These are phyloP conservation scores for Russula sp. DNA, from an alignment of 768 basidiomycete genomes.

Conservation along the genomic window DNA sequence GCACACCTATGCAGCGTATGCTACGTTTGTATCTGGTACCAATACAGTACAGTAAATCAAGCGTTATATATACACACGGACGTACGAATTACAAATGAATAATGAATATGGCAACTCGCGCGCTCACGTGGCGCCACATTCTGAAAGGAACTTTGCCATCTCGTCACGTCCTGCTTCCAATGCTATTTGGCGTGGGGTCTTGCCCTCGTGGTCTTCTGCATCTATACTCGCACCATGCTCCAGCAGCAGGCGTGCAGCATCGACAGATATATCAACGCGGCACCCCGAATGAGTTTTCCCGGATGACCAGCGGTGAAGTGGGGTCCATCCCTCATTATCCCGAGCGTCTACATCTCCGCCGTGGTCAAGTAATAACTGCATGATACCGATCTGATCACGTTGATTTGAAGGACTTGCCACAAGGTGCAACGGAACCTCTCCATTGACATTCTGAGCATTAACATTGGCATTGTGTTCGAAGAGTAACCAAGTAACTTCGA, in stretches of 20 bases:
- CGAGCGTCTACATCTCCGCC: background rate
- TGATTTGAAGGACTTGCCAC: background rate
- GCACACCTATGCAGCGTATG: too few species aligned
- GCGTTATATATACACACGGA: too few species aligned
- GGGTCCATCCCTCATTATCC: background rate
- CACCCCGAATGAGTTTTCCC: too few species aligned
- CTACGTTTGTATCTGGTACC: too few species aligned
- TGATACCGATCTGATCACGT: background rate
- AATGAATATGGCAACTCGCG: too few species aligned
- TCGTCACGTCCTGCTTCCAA: background rate
- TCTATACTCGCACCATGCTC: background rate
- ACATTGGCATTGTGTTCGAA: background rate
- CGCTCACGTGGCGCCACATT: too few species aligned
- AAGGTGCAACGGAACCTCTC: background rate
- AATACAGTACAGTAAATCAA: too few species aligned
- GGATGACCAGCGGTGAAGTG: background rate
- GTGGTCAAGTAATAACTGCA: background rate
- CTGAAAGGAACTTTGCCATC: background rate
- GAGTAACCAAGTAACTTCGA: background rate
- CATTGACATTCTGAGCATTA: background rate
- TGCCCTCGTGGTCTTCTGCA: background rate
- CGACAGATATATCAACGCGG: too few species aligned
- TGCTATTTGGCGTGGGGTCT: background rate
- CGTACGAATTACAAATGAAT: too few species aligned
- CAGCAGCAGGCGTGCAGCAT: background rate